Percentiles rank a stretch among this genome's conserved stretches.
Conservation (phyloP, 2,329 filamentous ascomycete species). For the Acrocalymma vagum region DNA sequence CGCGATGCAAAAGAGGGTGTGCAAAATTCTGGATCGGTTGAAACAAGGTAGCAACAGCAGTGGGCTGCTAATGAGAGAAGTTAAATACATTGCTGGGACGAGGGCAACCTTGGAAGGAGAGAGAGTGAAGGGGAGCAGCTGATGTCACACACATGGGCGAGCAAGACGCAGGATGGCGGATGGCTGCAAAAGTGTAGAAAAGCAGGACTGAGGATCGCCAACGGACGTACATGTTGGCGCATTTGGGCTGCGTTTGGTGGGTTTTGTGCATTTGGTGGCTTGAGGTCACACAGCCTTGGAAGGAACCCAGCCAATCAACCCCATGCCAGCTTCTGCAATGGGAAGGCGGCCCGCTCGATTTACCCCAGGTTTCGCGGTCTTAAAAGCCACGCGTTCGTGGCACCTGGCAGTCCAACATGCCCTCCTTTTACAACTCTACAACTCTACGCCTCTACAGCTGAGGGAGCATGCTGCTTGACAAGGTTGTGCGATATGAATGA, state of each 20-base stretch:
- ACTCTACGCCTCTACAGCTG: too few relatives aligned
- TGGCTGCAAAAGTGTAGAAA: too few relatives aligned
- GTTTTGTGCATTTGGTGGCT: slow-evolving; percentile 17
- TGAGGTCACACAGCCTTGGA: slow-evolving; percentile 31
- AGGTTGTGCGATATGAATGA: too few relatives aligned
- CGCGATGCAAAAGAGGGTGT: slow-evolving; percentile 4
- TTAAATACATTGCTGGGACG: slow-evolving; percentile 24
- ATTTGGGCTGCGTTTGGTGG: too few relatives aligned
- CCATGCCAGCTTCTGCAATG: slow-evolving; percentile 13
- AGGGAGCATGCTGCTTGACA: too few relatives aligned
- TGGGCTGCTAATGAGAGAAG: slow-evolving; percentile 17
- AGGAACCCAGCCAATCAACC: slow-evolving; percentile 26
- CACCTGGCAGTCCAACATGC: too few relatives aligned
- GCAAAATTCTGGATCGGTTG: slow-evolving; percentile 13
- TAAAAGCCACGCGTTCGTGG: slow-evolving; percentile 13
- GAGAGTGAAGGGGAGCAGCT: slow-evolving; percentile 34
- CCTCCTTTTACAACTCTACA: too few relatives aligned
- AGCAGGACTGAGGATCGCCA: not conserved
- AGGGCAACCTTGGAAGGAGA: slow-evolving; percentile 15
- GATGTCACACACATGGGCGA: slow-evolving; percentile 48
- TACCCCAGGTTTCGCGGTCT: slow-evolving; percentile 3
- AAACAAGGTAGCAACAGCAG: slow-evolving; percentile 2
- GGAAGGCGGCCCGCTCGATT: slow-evolving; percentile 4
- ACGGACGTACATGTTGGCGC: too few relatives aligned
- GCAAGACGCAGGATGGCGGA: too few relatives aligned